Conservation (phyloP, 2,329 filamentous ascomycete species). For the Macrophomina tecta region DNA sequence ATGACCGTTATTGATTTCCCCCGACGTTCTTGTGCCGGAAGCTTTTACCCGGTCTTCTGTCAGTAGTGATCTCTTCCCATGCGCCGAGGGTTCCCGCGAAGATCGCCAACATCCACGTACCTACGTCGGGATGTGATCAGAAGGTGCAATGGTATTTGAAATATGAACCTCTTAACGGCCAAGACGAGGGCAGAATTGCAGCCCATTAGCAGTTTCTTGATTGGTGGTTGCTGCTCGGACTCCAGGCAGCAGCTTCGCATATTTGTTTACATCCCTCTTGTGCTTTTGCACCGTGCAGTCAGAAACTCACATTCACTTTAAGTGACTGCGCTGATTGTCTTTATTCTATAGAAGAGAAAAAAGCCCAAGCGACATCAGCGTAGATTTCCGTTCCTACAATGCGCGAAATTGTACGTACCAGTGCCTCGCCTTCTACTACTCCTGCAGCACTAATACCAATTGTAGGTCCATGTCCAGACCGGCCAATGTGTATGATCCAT, state of each 20-base stretch:
- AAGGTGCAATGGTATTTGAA: no score
- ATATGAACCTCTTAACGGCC: no score
- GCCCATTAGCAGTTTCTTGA: background rate
- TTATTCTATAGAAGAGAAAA: background rate
- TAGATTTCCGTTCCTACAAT: constrained; percentile 53
- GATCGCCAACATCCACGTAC: no score
- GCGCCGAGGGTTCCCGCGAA: no score
- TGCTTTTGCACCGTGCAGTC: background rate
- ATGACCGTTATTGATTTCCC: no score
- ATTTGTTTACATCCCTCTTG: background rate
- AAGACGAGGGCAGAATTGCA: no score
- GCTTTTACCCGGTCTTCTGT: no score
- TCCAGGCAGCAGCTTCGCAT: background rate
- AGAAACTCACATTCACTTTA: background rate
- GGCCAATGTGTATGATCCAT: constrained; percentile 84
- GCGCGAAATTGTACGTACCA: constrained; percentile 71
- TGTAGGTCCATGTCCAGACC: constrained; percentile 98
- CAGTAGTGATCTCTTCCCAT: no score
- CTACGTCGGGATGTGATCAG: no score
- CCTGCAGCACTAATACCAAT: constrained; percentile 38
- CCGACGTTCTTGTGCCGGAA: no score
- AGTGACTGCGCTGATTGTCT: background rate
- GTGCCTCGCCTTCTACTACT: constrained; percentile 48
- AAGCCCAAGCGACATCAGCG: no score
- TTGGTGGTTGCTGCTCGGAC: background rate